Conservation (phyloP, 441 rosid species). For the Rhodomyrtus psidioides region DNA sequence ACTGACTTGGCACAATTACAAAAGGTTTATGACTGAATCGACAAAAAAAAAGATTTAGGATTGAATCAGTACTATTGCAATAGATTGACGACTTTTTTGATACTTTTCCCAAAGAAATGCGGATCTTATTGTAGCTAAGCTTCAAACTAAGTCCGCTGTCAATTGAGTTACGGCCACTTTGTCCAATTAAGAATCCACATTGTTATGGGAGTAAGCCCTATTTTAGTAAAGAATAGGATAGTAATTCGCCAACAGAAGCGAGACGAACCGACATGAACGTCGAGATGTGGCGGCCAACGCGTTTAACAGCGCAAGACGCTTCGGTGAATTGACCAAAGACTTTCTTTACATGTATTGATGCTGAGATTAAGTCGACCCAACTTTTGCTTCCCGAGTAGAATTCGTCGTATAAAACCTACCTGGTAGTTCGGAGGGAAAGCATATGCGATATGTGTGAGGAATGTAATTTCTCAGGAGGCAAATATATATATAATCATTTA, state of each 20-base stretch:
- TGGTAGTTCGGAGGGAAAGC: not conserved
- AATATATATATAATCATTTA: too few relatives aligned
- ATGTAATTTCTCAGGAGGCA: not conserved
- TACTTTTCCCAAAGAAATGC: too few relatives aligned
- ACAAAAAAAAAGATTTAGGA: too few relatives aligned
- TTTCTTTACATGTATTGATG: not conserved
- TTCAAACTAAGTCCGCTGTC: not conserved
- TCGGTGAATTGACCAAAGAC: not conserved
- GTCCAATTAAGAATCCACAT: not conserved
- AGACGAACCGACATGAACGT: not conserved
- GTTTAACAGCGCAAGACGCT: not conserved
- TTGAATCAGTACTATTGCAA: too few relatives aligned
- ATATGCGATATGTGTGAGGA: not conserved
- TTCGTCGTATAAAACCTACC: accelerated
- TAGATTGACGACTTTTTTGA: too few relatives aligned
- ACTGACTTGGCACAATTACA: too few relatives aligned
- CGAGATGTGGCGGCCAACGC: too few relatives aligned
- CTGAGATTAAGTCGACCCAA: not conserved
- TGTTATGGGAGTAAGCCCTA: not conserved
- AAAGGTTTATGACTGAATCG: too few relatives aligned
- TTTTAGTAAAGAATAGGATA: not conserved
- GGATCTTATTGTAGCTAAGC: not conserved
- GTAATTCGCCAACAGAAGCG: not conserved
- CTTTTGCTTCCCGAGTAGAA: not conserved
- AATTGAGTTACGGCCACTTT: not conserved